A percentile compares a stretch with the other conserved stretches of the same genome.
Conservation (phyloP, 345 rosid genomes). For the Stellera chamaejasme region DNA sequence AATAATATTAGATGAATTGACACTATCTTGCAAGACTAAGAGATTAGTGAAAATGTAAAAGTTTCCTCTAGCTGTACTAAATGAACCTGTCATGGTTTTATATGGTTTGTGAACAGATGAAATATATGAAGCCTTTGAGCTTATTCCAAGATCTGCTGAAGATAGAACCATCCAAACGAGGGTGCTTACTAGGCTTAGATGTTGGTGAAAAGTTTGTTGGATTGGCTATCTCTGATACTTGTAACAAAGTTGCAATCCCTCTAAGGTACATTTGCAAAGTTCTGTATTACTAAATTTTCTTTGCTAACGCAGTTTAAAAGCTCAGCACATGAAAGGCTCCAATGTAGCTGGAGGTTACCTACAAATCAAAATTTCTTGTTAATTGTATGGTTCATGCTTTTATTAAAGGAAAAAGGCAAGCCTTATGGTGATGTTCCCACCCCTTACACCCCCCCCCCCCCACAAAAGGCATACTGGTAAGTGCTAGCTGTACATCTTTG, state of each 20-base stretch:
- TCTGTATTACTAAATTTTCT: not conserved
- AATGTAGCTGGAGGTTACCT: not conserved
- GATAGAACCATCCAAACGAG: constrained; percentile 22
- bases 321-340: not conserved
- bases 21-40: no score
- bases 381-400: no score
- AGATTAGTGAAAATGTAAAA: no score
- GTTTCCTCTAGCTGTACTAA: no score
- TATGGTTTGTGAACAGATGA: constrained; percentile 36
- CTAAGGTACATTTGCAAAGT: constrained; percentile 35
- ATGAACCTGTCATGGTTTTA: no score
- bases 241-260: constrained; percentile 48
- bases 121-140: constrained; percentile 49
- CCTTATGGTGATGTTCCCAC: no score
- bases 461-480: no score
- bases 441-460: no score
- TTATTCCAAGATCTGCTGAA: constrained; percentile 43
- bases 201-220: constrained; percentile 90
- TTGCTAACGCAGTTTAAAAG: not conserved
- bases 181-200: constrained; percentile 71
- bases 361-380: no score
- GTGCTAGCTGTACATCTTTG: no score
- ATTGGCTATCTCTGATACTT: constrained; percentile 54
- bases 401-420: no score
- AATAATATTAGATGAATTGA: no score